These are phyloP conservation scores for Rhynchosporium agropyri DNA, from an alignment of 2,329 filamentous ascomycete species.

Conservation along the genomic window DNA sequence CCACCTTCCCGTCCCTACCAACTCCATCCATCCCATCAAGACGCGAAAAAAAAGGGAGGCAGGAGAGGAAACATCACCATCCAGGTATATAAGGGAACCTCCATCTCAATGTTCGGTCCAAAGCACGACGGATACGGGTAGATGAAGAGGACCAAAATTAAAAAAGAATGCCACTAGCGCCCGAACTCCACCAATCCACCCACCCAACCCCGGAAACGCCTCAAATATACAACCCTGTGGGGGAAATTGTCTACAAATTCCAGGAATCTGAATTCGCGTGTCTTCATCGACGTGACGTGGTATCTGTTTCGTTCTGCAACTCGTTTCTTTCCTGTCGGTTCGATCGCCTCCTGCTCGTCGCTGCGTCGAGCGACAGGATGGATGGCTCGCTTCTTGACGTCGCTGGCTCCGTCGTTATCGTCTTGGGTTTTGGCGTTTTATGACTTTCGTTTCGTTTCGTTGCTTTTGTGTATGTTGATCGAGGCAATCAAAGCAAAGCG, in stretches of 20 bases:
- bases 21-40: too few relatives aligned
- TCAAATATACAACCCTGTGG: constrained; percentile 5
- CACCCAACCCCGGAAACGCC: too few relatives aligned
- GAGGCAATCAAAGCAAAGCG: constrained; percentile 19
- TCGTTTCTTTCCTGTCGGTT: not conserved
- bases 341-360: not conserved
- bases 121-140: not conserved
- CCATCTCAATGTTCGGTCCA: not conserved
- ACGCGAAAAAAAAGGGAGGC: not conserved
- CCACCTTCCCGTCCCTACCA: not conserved
- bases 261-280: too few relatives aligned
- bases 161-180: not conserved
- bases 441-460: not conserved
- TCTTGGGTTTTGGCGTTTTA: not conserved
- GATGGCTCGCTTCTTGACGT: constrained; percentile 8
- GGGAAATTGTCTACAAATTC: not conserved
- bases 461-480: not conserved
- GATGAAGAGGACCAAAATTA: too few relatives aligned
- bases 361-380: not conserved
- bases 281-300: too few relatives aligned
- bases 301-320: not conserved
- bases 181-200: too few relatives aligned
- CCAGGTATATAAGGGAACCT: not conserved
- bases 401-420: not conserved
- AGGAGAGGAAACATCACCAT: constrained; percentile 8